These are phyloP conservation scores for Podosphaera aphanis DNA, from an alignment of 2,329 filamentous ascomycete species.

Conservation along the genomic window DNA sequence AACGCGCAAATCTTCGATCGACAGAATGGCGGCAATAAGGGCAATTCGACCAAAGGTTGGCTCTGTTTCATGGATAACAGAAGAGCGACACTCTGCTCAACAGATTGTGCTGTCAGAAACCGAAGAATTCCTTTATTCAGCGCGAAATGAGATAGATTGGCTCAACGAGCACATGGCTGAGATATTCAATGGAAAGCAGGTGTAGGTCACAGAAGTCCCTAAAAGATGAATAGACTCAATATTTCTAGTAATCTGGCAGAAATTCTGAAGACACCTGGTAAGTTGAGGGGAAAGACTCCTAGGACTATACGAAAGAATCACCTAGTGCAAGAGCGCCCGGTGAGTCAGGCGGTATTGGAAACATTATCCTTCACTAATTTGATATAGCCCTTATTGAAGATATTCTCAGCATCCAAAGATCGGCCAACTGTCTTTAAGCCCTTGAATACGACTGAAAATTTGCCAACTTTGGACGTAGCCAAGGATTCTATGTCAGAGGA, in stretches of 20 bases:
- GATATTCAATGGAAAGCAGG: constrained; percentile 66
- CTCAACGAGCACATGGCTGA: constrained; percentile 96
- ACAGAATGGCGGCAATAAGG: constrained; percentile 16
- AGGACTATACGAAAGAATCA: constrained; percentile 41
- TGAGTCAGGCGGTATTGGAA: constrained; percentile 21
- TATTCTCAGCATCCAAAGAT: constrained; percentile 32
- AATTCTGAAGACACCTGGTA: constrained; percentile 85
- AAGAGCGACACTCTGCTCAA: constrained; percentile 58
- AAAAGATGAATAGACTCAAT: constrained; percentile 19
- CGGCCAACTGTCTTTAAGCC: constrained; percentile 20
- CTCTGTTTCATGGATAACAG: constrained; percentile 62
- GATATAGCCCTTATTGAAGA: constrained; percentile 32
- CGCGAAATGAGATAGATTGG: constrained; percentile 89
- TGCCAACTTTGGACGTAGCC: constrained; percentile 33
- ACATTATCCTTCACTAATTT: constrained; percentile 7
- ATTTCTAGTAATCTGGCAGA: constrained; percentile 51
- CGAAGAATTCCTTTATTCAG: constrained; percentile 82
- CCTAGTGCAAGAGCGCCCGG: constrained; percentile 34
- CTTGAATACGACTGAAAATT: constrained; percentile 11
- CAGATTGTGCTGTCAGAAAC: constrained; percentile 59
- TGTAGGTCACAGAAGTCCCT: constrained; percentile 33
- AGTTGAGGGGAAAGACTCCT: constrained; percentile 60
- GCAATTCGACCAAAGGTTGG: constrained; percentile 42
- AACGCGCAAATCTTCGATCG: constrained; percentile 16
- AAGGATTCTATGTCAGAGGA: constrained; percentile 21